Evolutionary conservation across 306 rosid species (phyloP).

Genomic region (Ormosia emarginata): DNA sequence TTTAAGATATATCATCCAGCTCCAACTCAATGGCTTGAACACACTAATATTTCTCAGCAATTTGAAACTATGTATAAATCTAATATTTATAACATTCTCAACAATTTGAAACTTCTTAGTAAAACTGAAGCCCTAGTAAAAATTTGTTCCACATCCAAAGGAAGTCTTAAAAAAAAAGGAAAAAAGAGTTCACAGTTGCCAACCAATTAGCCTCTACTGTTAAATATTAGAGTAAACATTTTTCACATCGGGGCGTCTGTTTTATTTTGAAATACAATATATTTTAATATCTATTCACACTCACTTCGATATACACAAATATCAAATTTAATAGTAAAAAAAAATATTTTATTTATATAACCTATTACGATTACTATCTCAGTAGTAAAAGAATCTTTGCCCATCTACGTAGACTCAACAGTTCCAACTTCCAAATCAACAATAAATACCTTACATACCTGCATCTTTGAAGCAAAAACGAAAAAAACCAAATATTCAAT

Average conservation of each 20-base stretch:
- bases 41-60: background rate
- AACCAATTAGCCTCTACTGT: too few species aligned
- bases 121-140: too few species aligned
- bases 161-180: too few species aligned
- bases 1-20: background rate
- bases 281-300: too few species aligned
- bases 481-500: background rate
- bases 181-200: too few species aligned
- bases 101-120: background rate
- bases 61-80: background rate
- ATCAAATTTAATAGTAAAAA: too few species aligned
- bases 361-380: background rate
- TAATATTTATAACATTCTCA: background rate
- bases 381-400: background rate
- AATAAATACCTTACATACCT: conserved; percentile 30
- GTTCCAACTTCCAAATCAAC: background rate
- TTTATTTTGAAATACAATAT: too few species aligned
- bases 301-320: too few species aligned
- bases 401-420: background rate
- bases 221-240: background rate
- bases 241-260: too few species aligned
- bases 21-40: background rate
- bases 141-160: too few species aligned
- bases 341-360: too few species aligned
- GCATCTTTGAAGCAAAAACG: background rate